Base-by-base conservation (phyloP, 2,329 filamentous ascomycete species). In the Allantophomopsis cytisporea region DNA sequence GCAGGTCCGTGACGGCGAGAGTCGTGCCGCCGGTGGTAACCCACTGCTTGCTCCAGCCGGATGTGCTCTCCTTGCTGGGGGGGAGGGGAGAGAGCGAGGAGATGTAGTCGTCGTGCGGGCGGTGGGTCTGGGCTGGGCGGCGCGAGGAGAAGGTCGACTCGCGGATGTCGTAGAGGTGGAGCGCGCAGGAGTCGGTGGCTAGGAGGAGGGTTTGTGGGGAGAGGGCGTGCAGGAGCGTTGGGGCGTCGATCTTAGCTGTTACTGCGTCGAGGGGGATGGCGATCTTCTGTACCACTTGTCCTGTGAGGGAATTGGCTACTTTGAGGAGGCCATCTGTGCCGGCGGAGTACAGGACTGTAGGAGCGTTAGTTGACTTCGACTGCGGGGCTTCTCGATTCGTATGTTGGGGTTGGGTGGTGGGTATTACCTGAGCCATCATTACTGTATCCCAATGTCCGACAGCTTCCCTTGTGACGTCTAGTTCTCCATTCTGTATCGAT, bases 21-120 rank as follows among this genome's bases (percentile, higher is more conserved):
- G 89, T 96, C 2, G 85, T 89, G 35, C 87, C 88, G 28, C 91
- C 91, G 0, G 88, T 95, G 31, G 83, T 91, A 39, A 95, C 73
- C 83, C 87, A 98, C 62, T 96, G 89, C 61, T 94, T 94, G 51
- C 84, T 78, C 57, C 84, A 89, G 5, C 88, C 88, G 14, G 82
- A 89, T 0, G 86, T 94, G 58, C 83, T 91, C 41, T 82, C 76
- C 21, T 79, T 71, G 2, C 82, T 80, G 0, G 88, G 73, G 0
- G 88, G 87, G 1, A 98, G 72, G 1, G 88, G 79, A 1, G 84
- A 83, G 35, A 98, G 69, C 37, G 84, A 88, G 23, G 88, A 91
- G 40, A 98, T 76, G 59, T 94, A 95, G 63, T 96, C 89, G 50
- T 83, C 78, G 61, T 98, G 91, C 1, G 89, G 89, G 45, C 78